Evolutionary conservation across 2,329 filamentous ascomycete species (phyloP).

Genomic region (Helminthosporium solani): DNA sequence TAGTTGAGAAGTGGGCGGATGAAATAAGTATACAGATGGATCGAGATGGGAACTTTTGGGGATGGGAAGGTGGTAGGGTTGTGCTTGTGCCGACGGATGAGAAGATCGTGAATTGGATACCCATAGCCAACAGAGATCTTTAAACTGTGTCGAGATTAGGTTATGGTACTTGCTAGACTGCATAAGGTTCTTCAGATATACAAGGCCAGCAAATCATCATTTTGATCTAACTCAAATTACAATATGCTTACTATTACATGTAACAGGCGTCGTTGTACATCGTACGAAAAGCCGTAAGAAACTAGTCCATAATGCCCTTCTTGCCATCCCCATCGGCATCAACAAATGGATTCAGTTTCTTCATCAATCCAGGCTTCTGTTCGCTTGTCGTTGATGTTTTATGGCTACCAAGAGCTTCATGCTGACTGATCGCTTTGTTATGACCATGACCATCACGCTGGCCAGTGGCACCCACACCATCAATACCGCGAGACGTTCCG

Average conservation of each 20-base stretch:
- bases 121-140: slow-evolving; percentile 35
- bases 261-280: slow-evolving; percentile 1
- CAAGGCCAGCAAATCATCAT: no score
- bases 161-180: no score
- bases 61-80: slow-evolving; percentile 40
- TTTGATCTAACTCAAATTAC: neutral
- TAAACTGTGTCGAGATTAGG: no score
- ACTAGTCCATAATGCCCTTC: slow-evolving; percentile 56
- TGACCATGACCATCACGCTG: neutral
- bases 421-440: no score
- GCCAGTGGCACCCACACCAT: neutral
- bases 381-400: slow-evolving; percentile 7
- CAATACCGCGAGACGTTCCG: neutral
- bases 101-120: slow-evolving; percentile 40
- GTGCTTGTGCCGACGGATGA: slow-evolving; percentile 44
- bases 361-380: slow-evolving; percentile 51
- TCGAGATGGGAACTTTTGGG: slow-evolving; percentile 22
- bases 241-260: neutral
- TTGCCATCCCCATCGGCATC: slow-evolving; percentile 59
- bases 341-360: slow-evolving; percentile 57
- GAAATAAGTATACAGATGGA: slow-evolving; percentile 26
- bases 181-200: no score
- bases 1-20: slow-evolving; percentile 21
- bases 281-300: neutral
- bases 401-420: slow-evolving; percentile 14